Conservation (phyloP, 164 flowering plant genomes). For the Saururus chinensis region DNA sequence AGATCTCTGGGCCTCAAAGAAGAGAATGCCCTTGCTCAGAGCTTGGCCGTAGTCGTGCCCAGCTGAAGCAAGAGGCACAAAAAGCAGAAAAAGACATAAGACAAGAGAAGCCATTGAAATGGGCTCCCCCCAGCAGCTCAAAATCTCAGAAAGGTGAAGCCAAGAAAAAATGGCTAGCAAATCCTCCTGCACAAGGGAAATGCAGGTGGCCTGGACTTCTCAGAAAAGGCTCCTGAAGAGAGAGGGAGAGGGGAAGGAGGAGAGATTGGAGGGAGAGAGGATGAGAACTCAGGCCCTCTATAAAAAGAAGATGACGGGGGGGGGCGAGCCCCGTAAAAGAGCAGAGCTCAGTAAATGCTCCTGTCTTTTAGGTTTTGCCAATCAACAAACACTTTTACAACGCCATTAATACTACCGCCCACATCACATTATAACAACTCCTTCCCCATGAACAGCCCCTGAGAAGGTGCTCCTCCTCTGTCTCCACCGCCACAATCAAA, state of each 20-base stretch:
- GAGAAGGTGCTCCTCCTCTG: not conserved
- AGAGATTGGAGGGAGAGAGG: not conserved
- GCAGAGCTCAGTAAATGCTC: constrained; percentile 12
- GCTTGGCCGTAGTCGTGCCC: constrained; percentile 85
- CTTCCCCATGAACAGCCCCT: not conserved
- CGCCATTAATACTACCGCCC: not conserved
- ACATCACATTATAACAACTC: not conserved
- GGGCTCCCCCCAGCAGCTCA: constrained; percentile 12
- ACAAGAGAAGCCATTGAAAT: constrained; percentile 24
- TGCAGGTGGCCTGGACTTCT: constrained; percentile 32
- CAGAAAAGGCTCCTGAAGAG: constrained; percentile 40
- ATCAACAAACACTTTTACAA: constrained; percentile 8
- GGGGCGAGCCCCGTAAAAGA: constrained; percentile 9
- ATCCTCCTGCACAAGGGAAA: constrained; percentile 14
- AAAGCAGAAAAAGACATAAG: constrained; percentile 27
- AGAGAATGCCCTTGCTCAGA: constrained; percentile 73
- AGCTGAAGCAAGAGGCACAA: constrained; percentile 36
- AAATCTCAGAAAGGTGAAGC: not conserved
- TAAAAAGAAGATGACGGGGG: too few species aligned
- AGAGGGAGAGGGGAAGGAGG: constrained; percentile 4
- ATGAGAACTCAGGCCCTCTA: constrained; percentile 17
- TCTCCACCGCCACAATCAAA: not conserved
- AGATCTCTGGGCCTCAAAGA: constrained; percentile 95
- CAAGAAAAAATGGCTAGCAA: too few species aligned
- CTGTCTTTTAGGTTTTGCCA: not conserved